Percentiles rank a stretch among this genome's conserved stretches.
phyloP scores from a whole-genome alignment of 805 yeast genomes.

The Lachancea dasiensis region DNA sequence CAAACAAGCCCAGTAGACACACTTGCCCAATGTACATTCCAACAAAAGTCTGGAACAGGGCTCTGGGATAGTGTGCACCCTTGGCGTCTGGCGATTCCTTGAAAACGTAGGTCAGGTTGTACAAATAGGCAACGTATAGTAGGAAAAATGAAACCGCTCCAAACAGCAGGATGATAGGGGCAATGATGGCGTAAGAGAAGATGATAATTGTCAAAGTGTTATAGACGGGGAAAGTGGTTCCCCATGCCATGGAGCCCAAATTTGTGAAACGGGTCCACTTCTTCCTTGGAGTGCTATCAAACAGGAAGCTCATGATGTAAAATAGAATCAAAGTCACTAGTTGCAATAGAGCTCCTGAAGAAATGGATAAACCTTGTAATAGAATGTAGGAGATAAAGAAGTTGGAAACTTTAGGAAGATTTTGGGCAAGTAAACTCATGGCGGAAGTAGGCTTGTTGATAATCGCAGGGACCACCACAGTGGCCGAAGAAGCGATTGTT shows the following conservation, averaged over 20 bases:
- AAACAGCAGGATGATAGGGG: conserved; percentile 79
- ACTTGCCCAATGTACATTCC: conserved; percentile 87
- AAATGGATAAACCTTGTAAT: conserved; percentile 60
- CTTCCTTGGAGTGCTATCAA: conserved; percentile 64
- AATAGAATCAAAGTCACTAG: conserved; percentile 51
- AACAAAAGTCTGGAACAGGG: conserved; percentile 78
- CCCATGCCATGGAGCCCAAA: conserved; percentile 57
- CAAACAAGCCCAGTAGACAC: conserved; percentile 79
- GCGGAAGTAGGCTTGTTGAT: conserved; percentile 52
- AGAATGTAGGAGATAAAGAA: conserved; percentile 63
- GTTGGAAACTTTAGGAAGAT: conserved; percentile 68
- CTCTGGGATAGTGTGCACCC: conserved; percentile 83
- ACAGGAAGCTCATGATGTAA: conserved; percentile 48
- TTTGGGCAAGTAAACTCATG: conserved; percentile 54
- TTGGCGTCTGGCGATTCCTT: conserved; percentile 65
- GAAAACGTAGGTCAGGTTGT: conserved; percentile 69
- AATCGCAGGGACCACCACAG: conserved; percentile 60
- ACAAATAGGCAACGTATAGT: conserved; percentile 69
- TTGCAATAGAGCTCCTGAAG: conserved; percentile 63
- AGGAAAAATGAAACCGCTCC: conserved; percentile 64
- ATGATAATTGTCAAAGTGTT: conserved; percentile 65
- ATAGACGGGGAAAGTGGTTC: conserved; percentile 71
- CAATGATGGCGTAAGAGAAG: conserved; percentile 61
- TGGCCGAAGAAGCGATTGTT: conserved; percentile 64
- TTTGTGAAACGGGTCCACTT: conserved; percentile 54